Conservation (phyloP, 768 basidiomycete species). For the Hericium erinaceus region DNA sequence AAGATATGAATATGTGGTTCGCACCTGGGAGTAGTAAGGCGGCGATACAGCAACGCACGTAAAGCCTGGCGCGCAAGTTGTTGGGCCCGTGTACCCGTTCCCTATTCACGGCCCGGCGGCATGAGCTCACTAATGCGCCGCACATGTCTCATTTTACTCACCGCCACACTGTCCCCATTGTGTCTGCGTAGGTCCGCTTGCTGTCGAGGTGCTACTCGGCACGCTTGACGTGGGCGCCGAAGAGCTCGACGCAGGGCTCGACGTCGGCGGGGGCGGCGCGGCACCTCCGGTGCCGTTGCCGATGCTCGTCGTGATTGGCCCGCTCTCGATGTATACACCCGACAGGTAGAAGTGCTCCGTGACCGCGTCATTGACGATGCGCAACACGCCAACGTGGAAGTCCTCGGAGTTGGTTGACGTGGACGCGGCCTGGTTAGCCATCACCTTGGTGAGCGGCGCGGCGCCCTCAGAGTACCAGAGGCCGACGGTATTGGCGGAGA, state of each 20-base stretch:
- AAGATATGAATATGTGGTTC: neutral
- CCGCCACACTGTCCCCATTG: conserved; percentile 49
- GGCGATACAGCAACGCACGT: conserved; percentile 37
- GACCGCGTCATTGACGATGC: conserved; percentile 36
- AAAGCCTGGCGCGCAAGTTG: conserved; percentile 31
- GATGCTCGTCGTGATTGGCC: conserved; percentile 43
- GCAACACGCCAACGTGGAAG: conserved; percentile 54
- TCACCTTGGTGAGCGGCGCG: conserved; percentile 39
- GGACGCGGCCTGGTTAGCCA: conserved; percentile 34
- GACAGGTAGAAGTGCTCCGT: conserved; percentile 52
- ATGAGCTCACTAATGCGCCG: neutral
- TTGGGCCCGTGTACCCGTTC: conserved; percentile 38
- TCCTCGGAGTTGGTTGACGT: conserved; percentile 52
- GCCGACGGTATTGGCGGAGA: conserved; percentile 42
- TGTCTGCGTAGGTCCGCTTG: conserved; percentile 29
- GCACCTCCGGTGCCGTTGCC: conserved; percentile 25
- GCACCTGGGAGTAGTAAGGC: conserved; percentile 46
- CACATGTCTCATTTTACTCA: conserved; percentile 11
- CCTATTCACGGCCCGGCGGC: conserved; percentile 18
- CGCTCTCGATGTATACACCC: conserved; percentile 52
- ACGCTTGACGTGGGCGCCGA: conserved; percentile 17
- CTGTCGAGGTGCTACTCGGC: conserved; percentile 25
- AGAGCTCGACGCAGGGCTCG: conserved; percentile 8
- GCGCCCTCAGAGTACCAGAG: conserved; percentile 48
- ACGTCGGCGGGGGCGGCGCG: conserved; percentile 3